Evolutionary conservation across 202 grass and related monocot species (phyloP).

Genomic region (Bolboschoenoplectus hybrid): DNA sequence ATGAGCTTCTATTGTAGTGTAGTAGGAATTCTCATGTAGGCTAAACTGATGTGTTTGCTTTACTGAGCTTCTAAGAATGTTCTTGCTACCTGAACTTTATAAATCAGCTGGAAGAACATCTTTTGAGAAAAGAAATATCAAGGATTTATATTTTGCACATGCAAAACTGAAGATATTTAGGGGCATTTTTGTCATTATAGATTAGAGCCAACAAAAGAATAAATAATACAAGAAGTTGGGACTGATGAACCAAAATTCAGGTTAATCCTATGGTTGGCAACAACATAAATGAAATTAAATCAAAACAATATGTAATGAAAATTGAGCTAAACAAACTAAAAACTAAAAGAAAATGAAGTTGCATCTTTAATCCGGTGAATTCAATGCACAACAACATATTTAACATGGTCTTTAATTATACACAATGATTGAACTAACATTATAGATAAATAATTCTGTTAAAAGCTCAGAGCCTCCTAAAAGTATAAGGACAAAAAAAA

Average conservation of each 20-base stretch:
- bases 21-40: not conserved
- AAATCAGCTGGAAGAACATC: not conserved
- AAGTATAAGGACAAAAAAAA: not conserved
- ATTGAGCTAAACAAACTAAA: not conserved
- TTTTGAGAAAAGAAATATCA: not conserved
- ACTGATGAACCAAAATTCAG: not conserved
- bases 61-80: too few relatives aligned
- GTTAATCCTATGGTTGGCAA: not conserved
- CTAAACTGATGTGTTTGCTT: too few relatives aligned
- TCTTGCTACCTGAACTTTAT: not conserved
- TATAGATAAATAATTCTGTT: too few relatives aligned
- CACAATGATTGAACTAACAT: too few relatives aligned
- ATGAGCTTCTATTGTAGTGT: not conserved
- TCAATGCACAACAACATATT: not conserved
- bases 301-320: constrained; percentile 3
- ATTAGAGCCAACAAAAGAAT: not conserved
- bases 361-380: not conserved
- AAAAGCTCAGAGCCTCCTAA: not conserved
- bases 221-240: not conserved
- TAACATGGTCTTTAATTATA: not conserved
- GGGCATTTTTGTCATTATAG: not conserved
- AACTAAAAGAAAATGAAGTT: not conserved
- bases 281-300: not conserved
- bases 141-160: not conserved
- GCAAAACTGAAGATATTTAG: not conserved